phyloP scores from a whole-genome alignment of 108 stramenopile genomes.

The Nitzschia palea region DNA sequence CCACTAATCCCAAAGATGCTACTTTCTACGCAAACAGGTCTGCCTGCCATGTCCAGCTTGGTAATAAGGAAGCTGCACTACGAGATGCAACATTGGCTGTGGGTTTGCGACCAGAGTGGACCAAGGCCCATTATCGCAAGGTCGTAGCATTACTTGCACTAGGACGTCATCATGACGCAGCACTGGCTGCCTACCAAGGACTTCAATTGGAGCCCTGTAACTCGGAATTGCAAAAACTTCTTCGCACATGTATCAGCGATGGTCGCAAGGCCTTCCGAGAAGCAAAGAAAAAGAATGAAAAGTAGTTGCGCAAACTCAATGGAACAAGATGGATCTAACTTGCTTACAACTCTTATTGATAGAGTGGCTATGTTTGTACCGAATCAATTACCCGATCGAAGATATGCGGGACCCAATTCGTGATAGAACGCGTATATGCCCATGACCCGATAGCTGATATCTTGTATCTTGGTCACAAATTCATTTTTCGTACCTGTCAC shows the following conservation, averaged over 20 bases:
- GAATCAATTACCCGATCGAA: too few species aligned
- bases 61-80: slow-evolving; percentile 10
- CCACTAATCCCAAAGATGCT: slow-evolving; percentile 46
- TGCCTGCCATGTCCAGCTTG: slow-evolving; percentile 25
- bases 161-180: slow-evolving; percentile 52
- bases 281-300: background rate
- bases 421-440: too few species aligned
- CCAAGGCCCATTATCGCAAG: slow-evolving; percentile 63
- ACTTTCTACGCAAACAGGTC: slow-evolving; percentile 74
- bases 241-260: slow-evolving; percentile 39
- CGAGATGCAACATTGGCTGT: slow-evolving; percentile 30
- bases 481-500: too few species aligned
- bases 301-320: too few species aligned
- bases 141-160: slow-evolving; percentile 61
- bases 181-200: slow-evolving; percentile 62
- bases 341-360: too few species aligned
- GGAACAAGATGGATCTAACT: too few species aligned
- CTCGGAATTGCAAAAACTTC: slow-evolving; percentile 42
- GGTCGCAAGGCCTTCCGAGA: slow-evolving; percentile 33
- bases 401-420: too few species aligned
- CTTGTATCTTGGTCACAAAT: too few species aligned
- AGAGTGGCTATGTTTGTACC: too few species aligned
- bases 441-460: too few species aligned
- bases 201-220: slow-evolving; percentile 44
- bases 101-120: slow-evolving; percentile 55